Evolutionary conservation across 768 basidiomycete genomes (phyloP).

Genomic region (Leccinum broughii): DNA sequence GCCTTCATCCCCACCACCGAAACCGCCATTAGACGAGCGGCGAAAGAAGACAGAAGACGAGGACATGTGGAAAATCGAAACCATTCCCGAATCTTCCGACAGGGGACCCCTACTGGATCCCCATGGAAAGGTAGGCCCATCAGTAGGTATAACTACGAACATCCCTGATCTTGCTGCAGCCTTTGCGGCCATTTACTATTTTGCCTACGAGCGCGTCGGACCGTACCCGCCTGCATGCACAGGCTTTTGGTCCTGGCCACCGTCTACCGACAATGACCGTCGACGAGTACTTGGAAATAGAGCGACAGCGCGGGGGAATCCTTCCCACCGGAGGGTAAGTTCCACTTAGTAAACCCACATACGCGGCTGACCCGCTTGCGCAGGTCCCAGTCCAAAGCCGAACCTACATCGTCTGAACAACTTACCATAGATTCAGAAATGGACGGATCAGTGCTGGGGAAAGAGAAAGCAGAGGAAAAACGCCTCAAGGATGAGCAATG

Average conservation of each 20-base stretch:
- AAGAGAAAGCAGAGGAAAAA: conserved; percentile 71
- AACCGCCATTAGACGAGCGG: conserved; percentile 37
- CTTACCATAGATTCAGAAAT: conserved; percentile 77
- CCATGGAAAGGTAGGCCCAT: conserved; percentile 63
- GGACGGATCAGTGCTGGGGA: conserved; percentile 73
- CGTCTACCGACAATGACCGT: conserved; percentile 93
- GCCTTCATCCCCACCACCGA: conserved; percentile 37
- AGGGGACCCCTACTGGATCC: conserved; percentile 72
- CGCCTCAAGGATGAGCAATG: conserved; percentile 87
- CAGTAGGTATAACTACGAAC: neutral
- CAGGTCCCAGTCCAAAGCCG: conserved; percentile 66
- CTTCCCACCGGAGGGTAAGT: conserved; percentile 85
- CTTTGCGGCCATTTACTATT: conserved; percentile 90
- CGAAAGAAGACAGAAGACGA: conserved; percentile 43
- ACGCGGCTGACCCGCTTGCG: conserved; percentile 9
- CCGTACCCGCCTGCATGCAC: conserved; percentile 68
- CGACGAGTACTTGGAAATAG: conserved; percentile 91
- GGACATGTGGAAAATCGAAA: conserved; percentile 75
- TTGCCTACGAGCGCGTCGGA: conserved; percentile 70
- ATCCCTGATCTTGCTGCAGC: conserved; percentile 44
- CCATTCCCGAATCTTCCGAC: conserved; percentile 42
- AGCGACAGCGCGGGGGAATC: conserved; percentile 81
- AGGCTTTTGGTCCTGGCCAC: conserved; percentile 84
- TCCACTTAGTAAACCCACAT: conserved; percentile 1
- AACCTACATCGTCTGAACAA: conserved; percentile 75